phyloP scores from a whole-genome alignment of 306 rosid species.

The Glycine soja region DNA sequence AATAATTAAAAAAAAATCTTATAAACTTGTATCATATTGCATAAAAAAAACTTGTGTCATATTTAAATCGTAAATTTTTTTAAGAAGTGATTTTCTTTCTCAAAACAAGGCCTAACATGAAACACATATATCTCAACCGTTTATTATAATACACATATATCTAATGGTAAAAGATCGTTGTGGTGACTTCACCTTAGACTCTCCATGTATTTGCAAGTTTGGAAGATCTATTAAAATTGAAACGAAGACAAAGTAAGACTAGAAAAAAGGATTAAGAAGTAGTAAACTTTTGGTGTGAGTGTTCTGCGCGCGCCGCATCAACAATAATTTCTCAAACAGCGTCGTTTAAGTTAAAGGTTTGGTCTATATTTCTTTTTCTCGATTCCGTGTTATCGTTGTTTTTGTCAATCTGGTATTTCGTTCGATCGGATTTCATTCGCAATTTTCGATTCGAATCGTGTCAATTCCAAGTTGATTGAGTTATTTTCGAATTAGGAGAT shows the following conservation, averaged over 20 bases:
- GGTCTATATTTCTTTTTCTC: background rate
- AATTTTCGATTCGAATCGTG: background rate
- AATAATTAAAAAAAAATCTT: too few relatives aligned
- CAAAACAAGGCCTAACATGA: too few relatives aligned
- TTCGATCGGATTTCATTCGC: constrained; percentile 10
- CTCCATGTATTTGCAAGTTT: background rate
- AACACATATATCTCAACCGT: too few relatives aligned
- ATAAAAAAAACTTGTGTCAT: too few relatives aligned
- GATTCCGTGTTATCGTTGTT: background rate
- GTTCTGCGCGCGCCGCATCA: background rate
- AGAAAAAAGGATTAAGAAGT: background rate
- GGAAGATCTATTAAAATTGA: background rate
- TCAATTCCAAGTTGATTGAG: background rate
- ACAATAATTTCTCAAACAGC: background rate
- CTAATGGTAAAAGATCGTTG: background rate
- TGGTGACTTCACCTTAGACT: background rate
- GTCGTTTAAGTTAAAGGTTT: background rate
- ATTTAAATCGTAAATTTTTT: too few relatives aligned
- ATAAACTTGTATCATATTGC: too few relatives aligned
- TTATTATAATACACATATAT: too few relatives aligned
- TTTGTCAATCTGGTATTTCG: background rate
- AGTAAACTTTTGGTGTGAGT: background rate
- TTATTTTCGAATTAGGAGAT: background rate
- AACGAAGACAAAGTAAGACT: background rate
- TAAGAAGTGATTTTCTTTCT: too few relatives aligned